These are phyloP conservation scores for Graphilbum fragrans DNA, from an alignment of 2,329 filamentous ascomycete species.

Conservation along the genomic window DNA sequence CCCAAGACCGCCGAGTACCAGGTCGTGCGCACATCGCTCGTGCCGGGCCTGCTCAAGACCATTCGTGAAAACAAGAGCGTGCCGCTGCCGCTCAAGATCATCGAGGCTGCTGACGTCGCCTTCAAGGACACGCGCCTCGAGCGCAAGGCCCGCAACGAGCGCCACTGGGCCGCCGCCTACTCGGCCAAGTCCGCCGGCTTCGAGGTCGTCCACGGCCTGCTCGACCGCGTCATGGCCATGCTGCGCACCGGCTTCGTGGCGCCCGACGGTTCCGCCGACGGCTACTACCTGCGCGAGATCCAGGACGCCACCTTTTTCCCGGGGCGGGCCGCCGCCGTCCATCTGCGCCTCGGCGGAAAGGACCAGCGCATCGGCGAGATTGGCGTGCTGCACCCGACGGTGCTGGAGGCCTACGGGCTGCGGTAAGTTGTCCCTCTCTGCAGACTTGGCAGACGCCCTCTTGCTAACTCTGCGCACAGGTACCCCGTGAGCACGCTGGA, in stretches of 20 bases:
- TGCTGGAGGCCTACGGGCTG: constrained; percentile 87
- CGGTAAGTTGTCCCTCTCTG: constrained; percentile 36
- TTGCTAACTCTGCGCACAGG: constrained; percentile 25
- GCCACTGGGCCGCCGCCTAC: constrained; percentile 92
- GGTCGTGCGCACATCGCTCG: constrained; percentile 74
- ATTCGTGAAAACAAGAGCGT: constrained; percentile 89
- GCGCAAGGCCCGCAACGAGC: constrained; percentile 79
- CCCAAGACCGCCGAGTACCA: constrained; percentile 92
- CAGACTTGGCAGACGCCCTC: not conserved
- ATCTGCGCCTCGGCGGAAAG: constrained; percentile 63
- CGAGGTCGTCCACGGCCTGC: constrained; percentile 85
- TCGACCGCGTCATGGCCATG: constrained; percentile 90
- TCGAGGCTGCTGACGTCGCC: constrained; percentile 81
- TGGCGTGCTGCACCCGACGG: constrained; percentile 85
- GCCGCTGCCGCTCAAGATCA: constrained; percentile 79
- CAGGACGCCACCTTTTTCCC: constrained; percentile 85
- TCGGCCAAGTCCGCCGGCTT: constrained; percentile 93
- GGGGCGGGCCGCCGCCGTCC: constrained; percentile 78
- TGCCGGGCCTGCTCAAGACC: constrained; percentile 85
- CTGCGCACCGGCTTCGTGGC: constrained; percentile 71
- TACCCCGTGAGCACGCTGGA: constrained; percentile 91
- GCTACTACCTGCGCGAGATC: constrained; percentile 92
- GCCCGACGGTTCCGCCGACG: constrained; percentile 52
- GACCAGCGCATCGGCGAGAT: constrained; percentile 73
- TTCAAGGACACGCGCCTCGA: constrained; percentile 77